A percentile compares a stretch with the other conserved stretches of the same genome.
phyloP scores from a whole-genome alignment of 139 green algal genomes.

The Chlamydomonas incerta region DNA sequence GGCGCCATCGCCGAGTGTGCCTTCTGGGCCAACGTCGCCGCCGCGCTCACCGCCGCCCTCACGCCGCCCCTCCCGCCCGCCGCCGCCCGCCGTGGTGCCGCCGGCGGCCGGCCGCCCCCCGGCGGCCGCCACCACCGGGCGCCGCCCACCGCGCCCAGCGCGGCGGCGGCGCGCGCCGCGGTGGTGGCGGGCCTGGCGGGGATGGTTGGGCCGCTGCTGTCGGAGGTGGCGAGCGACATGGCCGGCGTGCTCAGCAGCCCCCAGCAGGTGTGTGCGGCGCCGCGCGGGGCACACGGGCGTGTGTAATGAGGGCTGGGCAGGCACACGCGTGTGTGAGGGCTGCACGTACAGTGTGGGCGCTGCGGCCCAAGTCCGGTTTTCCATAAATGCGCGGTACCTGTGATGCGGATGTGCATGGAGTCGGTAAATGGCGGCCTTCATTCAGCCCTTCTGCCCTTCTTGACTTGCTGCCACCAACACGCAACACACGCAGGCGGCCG shows the following conservation, averaged over 20 bases:
- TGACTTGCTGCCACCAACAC: too few species aligned
- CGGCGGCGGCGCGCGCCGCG: background rate
- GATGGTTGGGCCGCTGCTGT: constrained; percentile 24
- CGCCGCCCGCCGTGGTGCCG: background rate
- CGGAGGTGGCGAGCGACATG: constrained; percentile 48
- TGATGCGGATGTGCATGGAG: too few species aligned
- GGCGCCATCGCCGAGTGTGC: constrained; percentile 76
- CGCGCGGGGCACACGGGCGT: too few species aligned
- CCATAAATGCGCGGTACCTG: too few species aligned
- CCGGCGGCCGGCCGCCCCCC: too few species aligned
- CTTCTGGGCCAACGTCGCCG: constrained; percentile 78
- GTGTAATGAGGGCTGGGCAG: too few species aligned
- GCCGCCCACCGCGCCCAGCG: too few species aligned
- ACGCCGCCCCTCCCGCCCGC: background rate
- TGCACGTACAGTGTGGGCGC: too few species aligned
- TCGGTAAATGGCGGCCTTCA: too few species aligned
- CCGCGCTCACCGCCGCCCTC: constrained; percentile 36
- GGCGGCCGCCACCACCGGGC: background rate
- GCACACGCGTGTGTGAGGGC: too few species aligned
- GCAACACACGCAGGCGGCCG: background rate
- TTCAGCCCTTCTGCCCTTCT: too few species aligned
- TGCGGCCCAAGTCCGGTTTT: too few species aligned
- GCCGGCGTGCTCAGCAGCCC: constrained; percentile 22
- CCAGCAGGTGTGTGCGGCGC: constrained; percentile 1
- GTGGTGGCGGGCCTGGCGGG: background rate